These are phyloP conservation scores for Capronia coronata DNA, from an alignment of 2,329 filamentous ascomycete species.

Conservation along the genomic window DNA sequence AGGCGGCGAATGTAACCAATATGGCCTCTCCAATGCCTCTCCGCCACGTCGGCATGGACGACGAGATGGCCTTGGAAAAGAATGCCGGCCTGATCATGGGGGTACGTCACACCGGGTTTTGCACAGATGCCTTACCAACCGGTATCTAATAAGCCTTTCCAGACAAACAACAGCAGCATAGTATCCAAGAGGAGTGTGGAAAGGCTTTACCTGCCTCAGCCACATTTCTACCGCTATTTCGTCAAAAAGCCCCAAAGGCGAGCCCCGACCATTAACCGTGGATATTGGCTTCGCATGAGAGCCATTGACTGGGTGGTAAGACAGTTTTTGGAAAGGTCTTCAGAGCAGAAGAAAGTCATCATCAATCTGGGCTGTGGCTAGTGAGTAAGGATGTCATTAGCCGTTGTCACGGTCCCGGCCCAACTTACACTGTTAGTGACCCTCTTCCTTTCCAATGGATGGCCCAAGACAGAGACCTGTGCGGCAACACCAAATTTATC, in stretches of 20 bases:
- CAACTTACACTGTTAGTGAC: slow-evolving; percentile 53
- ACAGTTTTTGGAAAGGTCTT: slow-evolving; percentile 59
- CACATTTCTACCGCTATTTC: slow-evolving; percentile 82
- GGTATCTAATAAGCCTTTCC: slow-evolving; percentile 1
- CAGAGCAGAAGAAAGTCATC: slow-evolving; percentile 31
- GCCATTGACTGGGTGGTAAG: slow-evolving; percentile 69
- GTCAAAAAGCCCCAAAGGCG: slow-evolving; percentile 75
- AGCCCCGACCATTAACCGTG: slow-evolving; percentile 82
- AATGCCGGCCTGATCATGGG: slow-evolving; percentile 51
- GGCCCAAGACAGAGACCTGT: slow-evolving; percentile 53
- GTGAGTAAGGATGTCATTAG: slow-evolving; percentile 24
- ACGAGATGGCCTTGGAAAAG: slow-evolving; percentile 31
- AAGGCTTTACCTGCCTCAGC: slow-evolving; percentile 71
- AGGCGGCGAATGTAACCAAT: background rate
- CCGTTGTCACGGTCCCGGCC: background rate
- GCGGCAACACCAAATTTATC: slow-evolving; percentile 25
- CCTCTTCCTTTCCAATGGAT: slow-evolving; percentile 80
- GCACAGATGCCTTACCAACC: background rate
- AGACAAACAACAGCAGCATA: slow-evolving; percentile 89
- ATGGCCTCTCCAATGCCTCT: slow-evolving; percentile 17
- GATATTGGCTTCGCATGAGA: slow-evolving; percentile 80
- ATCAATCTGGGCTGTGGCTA: slow-evolving; percentile 29
- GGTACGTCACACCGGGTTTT: slow-evolving; percentile 34
- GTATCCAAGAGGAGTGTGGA: slow-evolving; percentile 92
- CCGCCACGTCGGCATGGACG: slow-evolving; percentile 7